Percentiles rank a stretch among this genome's conserved stretches.
Conservation (phyloP, 2,329 filamentous ascomycete genomes). For the Ustulina deusta region DNA sequence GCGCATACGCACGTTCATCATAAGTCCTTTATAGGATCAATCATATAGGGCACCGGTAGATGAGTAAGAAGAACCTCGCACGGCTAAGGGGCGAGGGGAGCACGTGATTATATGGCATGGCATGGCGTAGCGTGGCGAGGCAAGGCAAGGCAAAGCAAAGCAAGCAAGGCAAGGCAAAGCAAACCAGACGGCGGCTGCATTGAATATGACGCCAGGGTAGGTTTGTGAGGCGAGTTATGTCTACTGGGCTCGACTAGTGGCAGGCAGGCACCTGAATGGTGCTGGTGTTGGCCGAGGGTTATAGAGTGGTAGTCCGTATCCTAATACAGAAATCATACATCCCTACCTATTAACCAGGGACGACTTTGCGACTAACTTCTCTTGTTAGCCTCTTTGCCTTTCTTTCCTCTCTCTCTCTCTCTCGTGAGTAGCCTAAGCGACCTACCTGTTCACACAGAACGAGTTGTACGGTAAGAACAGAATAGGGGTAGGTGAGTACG, state of each 20-base stretch:
- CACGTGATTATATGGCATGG: constrained; percentile 9
- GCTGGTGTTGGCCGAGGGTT: background rate
- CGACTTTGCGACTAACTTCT: background rate
- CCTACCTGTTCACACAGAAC: background rate
- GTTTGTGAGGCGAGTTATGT: background rate
- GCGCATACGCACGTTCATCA: constrained; percentile 5
- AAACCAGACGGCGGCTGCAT: constrained; percentile 5
- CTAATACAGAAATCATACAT: constrained; percentile 24
- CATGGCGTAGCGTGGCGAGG: background rate
- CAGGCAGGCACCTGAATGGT: background rate
- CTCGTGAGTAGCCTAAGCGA: background rate
- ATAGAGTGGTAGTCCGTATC: constrained; percentile 21
- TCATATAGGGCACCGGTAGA: background rate
- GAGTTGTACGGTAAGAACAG: too few species aligned
- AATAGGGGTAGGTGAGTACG: too few species aligned
- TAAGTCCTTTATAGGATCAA: constrained; percentile 5
- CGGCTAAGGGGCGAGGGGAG: background rate
- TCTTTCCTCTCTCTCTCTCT: background rate
- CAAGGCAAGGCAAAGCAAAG: background rate
- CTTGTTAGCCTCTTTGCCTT: background rate
- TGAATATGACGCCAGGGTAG: constrained; percentile 11
- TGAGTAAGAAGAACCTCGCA: background rate
- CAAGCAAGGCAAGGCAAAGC: background rate
- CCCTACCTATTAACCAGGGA: background rate
- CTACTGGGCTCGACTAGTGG: background rate